phyloP scores from a whole-genome alignment of 163 green algal genomes.

The Chlamydomonas reinhardtii region DNA sequence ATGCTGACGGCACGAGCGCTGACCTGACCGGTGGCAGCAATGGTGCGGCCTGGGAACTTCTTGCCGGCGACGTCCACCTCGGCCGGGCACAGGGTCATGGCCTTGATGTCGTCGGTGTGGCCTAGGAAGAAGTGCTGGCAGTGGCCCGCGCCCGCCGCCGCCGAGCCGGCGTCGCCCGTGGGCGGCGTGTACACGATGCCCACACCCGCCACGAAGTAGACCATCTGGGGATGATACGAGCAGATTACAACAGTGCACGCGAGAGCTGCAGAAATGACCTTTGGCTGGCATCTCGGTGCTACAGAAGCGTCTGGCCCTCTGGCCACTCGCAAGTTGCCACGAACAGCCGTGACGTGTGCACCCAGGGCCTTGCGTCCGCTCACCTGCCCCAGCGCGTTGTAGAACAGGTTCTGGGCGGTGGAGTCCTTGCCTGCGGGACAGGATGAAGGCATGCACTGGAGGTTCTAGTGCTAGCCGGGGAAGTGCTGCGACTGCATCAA shows the following conservation, averaged over 20 bases:
- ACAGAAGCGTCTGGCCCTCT: no score
- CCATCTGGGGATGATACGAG: conserved; percentile 3
- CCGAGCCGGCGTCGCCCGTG: neutral
- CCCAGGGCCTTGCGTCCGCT: no score
- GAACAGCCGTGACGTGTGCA: no score
- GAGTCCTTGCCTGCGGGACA: conserved; percentile 60
- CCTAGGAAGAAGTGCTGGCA: conserved; percentile 78
- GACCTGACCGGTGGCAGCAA: conserved; percentile 75
- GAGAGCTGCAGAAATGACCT: no score
- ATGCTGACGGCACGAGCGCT: no score
- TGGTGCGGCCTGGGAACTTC: conserved; percentile 58
- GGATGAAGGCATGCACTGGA: neutral
- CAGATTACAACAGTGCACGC: no score
- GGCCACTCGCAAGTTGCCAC: no score
- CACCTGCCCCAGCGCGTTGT: conserved; percentile 60
- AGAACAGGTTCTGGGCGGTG: conserved; percentile 75
- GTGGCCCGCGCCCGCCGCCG: conserved; percentile 12
- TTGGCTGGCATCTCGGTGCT: no score
- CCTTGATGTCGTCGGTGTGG: conserved; percentile 79
- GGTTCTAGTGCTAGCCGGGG: no score
- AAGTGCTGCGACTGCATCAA: no score
- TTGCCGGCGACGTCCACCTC: conserved; percentile 52
- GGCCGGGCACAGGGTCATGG: conserved; percentile 68
- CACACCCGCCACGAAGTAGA: conserved; percentile 74
- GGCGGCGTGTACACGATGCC: conserved; percentile 68